These are phyloP conservation scores for Schizothecium vesticola DNA, from an alignment of 495 filamentous ascomycete species.

Conservation along the genomic window DNA sequence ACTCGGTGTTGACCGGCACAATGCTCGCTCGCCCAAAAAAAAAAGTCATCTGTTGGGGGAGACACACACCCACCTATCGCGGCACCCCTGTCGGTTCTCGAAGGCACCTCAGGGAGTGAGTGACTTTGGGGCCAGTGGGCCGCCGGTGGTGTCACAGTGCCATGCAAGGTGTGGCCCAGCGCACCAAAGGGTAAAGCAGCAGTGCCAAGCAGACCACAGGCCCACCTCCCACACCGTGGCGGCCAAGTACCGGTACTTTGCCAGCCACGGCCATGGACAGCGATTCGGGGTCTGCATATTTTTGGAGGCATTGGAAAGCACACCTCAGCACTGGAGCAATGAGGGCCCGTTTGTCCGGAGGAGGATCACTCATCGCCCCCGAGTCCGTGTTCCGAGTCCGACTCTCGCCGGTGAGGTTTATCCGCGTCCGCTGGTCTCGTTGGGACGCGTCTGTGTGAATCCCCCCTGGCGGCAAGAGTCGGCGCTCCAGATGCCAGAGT, in stretches of 20 bases:
- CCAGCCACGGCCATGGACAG: neutral
- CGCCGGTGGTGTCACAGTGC: conserved; percentile 14
- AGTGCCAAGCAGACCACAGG: conserved; percentile 15
- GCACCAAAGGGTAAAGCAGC: conserved; percentile 7
- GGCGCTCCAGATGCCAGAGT: neutral
- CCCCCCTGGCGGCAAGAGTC: neutral
- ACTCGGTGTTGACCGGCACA: neutral
- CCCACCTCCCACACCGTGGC: conserved; percentile 21
- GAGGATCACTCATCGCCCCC: neutral
- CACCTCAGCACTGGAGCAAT: neutral
- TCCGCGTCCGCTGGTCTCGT: neutral
- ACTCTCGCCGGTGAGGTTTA: neutral
- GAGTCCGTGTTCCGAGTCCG: neutral
- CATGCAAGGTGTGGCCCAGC: conserved; percentile 12
- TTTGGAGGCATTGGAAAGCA: neutral
- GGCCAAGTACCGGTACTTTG: conserved; percentile 22
- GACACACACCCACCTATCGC: conserved; percentile 5
- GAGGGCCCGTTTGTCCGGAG: neutral
- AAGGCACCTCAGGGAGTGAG: neutral
- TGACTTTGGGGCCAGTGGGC: conserved; percentile 14
- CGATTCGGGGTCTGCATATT: neutral
- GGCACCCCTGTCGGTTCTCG: conserved; percentile 19
- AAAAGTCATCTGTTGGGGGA: conserved; percentile 36
- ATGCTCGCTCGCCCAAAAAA: conserved; percentile 25
- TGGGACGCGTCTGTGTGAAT: neutral